Base-by-base conservation (phyloP, 2,329 filamentous ascomycete genomes). In the Grosmannia huntii region DNA sequence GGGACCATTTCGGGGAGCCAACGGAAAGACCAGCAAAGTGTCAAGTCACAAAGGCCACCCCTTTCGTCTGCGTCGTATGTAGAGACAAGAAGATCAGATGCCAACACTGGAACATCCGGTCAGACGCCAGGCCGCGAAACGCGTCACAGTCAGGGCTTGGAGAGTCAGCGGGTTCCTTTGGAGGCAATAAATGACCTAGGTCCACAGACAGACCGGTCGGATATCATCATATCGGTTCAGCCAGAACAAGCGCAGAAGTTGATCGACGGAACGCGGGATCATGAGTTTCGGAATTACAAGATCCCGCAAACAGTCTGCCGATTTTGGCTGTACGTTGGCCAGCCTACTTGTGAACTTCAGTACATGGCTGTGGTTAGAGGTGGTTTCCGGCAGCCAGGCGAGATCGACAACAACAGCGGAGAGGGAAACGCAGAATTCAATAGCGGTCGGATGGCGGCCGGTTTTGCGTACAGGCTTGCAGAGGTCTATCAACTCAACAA, bases 401-500 rank as follows among this genome's bases (percentile, higher is more conserved):
- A 81, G 61, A 75, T 82, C 23, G 60, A 69, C 19, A 69, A 73
- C 53, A 65, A 70, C 5, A 67, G 67, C 4, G 79, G 79, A 0
- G 60, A 77, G 2, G 80, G 79, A 19, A 83, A 82, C 59, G 68
- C 64, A 2, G 75, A 78, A 12, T 83, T 80, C 66, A 79, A 80
- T 60, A 64, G 68, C 11, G 71, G 71, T 7, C 67, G 63, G 46
- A 60, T 62, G n/a, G 52, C 44, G 16, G 66, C 67, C 19, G 73
- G 71, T 27, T 80, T 71, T 60, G 80, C 78, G 4, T 80, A 82
- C 64, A 75, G 79, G 63, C 71, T 83, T 51, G 62, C 74, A 25
- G 74, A 84, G 63, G 72, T 86, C 0, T 86, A 85, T 64, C 75
- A 82, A 67, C 73, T 86, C 28, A 84, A 84, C 64, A 77, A 85